A percentile compares a stretch with the other conserved stretches of the same genome.
Conservation (phyloP, 306 rosid genomes). For the Quercus cerris region DNA sequence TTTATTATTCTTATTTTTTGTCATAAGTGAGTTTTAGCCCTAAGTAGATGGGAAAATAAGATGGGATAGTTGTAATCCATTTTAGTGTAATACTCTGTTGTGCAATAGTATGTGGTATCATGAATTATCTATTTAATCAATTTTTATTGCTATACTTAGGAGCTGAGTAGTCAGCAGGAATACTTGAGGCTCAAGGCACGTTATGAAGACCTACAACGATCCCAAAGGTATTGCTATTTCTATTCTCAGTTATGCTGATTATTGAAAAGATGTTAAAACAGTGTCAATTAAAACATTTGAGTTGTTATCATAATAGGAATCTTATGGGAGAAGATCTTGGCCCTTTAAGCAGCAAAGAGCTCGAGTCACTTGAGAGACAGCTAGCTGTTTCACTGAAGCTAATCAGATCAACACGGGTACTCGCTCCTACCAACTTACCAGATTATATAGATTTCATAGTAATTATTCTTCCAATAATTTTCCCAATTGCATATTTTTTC, state of each 20-base stretch:
- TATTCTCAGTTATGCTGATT: neutral
- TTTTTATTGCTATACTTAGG: slow-evolving; percentile 29
- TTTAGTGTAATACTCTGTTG: neutral
- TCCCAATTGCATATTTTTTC: neutral
- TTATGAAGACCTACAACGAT: slow-evolving; percentile 75
- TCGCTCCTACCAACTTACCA: neutral
- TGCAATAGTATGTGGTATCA: neutral
- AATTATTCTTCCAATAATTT: neutral
- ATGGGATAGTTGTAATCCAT: neutral
- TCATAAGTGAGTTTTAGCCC: too few relatives aligned
- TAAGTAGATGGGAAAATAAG: too few relatives aligned
- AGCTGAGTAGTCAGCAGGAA: slow-evolving; percentile 95
- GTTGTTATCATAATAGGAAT: slow-evolving; percentile 42
- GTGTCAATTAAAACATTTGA: neutral
- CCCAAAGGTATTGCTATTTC: slow-evolving; percentile 63
- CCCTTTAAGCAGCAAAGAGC: slow-evolving; percentile 81
- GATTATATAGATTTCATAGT: neutral
- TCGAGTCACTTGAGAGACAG: slow-evolving; percentile 94
- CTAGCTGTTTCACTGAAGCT: slow-evolving; percentile 88
- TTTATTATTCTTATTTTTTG: too few relatives aligned
- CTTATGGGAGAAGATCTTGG: slow-evolving; percentile 98
- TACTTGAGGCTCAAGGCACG: slow-evolving; percentile 97
- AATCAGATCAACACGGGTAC: slow-evolving; percentile 92
- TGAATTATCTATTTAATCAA: neutral
- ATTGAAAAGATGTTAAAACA: neutral